A percentile compares a stretch with the other conserved stretches of the same genome.
phyloP scores from a whole-genome alignment of 1,284 basidiomycete species.

The Singerocomus rubriflavus region DNA sequence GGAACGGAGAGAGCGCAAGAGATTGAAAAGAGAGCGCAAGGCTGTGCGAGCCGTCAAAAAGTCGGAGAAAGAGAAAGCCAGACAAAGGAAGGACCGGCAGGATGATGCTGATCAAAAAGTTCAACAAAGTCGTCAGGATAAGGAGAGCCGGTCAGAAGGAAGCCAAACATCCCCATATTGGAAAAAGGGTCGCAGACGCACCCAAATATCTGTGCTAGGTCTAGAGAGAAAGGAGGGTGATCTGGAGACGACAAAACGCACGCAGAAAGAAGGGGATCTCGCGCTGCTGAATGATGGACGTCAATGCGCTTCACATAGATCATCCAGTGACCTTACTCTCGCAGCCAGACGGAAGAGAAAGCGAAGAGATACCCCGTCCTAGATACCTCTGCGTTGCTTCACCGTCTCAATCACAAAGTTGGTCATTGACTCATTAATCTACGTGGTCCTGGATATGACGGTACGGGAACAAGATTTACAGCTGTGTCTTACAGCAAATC shows the following conservation, averaged over 20 bases:
- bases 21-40: conserved; percentile 23
- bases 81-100: not conserved
- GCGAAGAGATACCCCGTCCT: conserved; percentile 18
- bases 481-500: conserved; percentile 9
- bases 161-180: not conserved
- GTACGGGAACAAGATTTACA: conserved; percentile 11
- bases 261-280: conserved; percentile 11
- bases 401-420: conserved; percentile 7
- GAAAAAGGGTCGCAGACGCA: conserved; percentile 3
- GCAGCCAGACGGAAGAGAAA: conserved; percentile 22
- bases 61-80: conserved; percentile 6
- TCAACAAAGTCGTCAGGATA: not conserved
- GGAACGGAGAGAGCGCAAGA: conserved; percentile 26
- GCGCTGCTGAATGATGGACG: conserved; percentile 2
- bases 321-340: not conserved
- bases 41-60: conserved; percentile 21
- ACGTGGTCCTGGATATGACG: conserved; percentile 25
- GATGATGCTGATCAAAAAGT: conserved; percentile 3
- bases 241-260: not conserved
- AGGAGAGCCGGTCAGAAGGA: not conserved
- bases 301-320: not conserved
- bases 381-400: not conserved
- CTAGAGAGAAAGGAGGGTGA: not conserved
- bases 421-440: conserved; percentile 27
- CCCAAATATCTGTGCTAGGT: not conserved